Percentiles rank a stretch among this genome's conserved stretches.
Conservation (phyloP, 2,329 filamentous ascomycete genomes). For the Apiospora arundinis region DNA sequence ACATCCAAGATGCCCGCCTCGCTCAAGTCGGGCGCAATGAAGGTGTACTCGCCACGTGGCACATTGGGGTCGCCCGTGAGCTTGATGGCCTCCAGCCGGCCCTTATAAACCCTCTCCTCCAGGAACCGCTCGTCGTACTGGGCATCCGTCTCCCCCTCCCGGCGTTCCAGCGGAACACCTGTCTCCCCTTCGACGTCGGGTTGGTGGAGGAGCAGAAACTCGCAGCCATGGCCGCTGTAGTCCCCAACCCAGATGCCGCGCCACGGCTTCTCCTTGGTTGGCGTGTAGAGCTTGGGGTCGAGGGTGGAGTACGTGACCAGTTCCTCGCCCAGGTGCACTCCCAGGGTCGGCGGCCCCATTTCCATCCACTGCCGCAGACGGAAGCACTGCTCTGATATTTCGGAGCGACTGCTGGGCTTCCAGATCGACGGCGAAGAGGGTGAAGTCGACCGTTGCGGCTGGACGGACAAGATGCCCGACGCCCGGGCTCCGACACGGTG, state of each 20-base stretch:
- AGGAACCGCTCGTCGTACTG: conserved; percentile 53
- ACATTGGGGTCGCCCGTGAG: conserved; percentile 91
- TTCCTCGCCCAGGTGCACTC: conserved; percentile 60
- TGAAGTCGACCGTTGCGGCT: conserved; percentile 28
- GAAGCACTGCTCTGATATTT: conserved; percentile 75
- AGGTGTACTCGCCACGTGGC: conserved; percentile 84
- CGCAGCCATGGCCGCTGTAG: conserved; percentile 85
- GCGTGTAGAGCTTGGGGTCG: conserved; percentile 76
- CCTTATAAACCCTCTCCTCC: conserved; percentile 61
- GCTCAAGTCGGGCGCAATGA: conserved; percentile 80
- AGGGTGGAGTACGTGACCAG: conserved; percentile 74
- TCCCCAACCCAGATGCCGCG: conserved; percentile 93
- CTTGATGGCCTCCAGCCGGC: conserved; percentile 83
- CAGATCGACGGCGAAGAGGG: conserved; percentile 34
- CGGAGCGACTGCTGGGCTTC: conserved; percentile 51
- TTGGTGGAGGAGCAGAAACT: conserved; percentile 85
- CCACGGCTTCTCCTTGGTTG: conserved; percentile 80
- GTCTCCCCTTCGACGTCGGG: conserved; percentile 62
- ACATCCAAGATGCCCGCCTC: conserved; percentile 67
- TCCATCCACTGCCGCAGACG: conserved; percentile 79
- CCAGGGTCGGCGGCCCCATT: conserved; percentile 53
- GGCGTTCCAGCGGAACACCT: conserved; percentile 47
- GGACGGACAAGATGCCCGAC: conserved; percentile 30
- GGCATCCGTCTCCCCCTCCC: conserved; percentile 50
- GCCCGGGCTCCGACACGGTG: conserved; percentile 54